Evolutionary conservation across 208 protist genomes (phyloP).

Genomic region (Crithidia expoeki): DNA sequence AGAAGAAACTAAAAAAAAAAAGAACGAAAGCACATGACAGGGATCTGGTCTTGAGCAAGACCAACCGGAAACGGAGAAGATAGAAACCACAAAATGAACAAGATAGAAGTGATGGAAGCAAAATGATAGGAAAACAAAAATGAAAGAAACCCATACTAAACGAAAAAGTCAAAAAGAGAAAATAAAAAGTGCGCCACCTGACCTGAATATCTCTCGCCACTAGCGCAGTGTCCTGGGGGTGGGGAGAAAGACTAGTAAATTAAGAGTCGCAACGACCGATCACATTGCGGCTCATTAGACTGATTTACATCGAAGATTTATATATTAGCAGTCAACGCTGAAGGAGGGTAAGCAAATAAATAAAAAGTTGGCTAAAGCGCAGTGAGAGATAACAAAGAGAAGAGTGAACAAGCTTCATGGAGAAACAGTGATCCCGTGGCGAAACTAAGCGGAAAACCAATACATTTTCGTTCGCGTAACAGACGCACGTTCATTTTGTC

Average conservation of each 20-base stretch:
- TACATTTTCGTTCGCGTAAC: slow-evolving; percentile 9
- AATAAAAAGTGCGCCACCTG: background rate
- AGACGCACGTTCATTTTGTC: background rate
- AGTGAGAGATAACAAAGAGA: background rate
- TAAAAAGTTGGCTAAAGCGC: slow-evolving; percentile 8
- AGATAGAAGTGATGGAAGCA: background rate
- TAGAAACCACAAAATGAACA: background rate
- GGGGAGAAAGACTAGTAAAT: background rate
- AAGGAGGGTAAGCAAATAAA: background rate
- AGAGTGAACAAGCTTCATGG: background rate
- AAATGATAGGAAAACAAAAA: background rate
- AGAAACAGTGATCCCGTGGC: slow-evolving; percentile 1
- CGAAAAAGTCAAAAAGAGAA: too few relatives aligned
- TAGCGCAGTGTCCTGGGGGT: too few relatives aligned
- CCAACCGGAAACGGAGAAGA: too few relatives aligned
- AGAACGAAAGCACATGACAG: background rate
- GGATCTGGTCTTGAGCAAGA: too few relatives aligned
- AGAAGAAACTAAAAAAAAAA: background rate
- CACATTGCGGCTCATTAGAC: background rate
- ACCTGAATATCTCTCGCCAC: too few relatives aligned
- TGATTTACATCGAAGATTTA: background rate
- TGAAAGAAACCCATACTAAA: background rate
- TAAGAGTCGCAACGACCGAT: background rate
- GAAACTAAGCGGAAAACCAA: slow-evolving; percentile 7
- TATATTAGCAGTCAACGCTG: too few relatives aligned